phyloP scores from a whole-genome alignment of 345 rosid genomes.

The Rubroshorea leprosula region DNA sequence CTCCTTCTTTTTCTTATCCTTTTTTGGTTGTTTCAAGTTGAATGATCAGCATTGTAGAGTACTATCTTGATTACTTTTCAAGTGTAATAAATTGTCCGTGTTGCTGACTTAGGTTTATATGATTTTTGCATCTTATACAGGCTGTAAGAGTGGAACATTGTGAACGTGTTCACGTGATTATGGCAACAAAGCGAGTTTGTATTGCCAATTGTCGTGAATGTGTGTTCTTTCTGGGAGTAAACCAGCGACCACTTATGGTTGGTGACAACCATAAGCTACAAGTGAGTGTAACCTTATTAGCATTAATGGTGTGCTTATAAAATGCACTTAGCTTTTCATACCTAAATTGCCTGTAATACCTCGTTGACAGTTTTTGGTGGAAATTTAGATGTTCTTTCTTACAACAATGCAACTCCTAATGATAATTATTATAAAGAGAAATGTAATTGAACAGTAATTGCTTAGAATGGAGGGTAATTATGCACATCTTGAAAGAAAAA shows the following conservation, averaged over 20 bases:
- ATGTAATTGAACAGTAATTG: not conserved
- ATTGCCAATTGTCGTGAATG: conserved; percentile 98
- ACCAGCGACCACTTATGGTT: conserved; percentile 92
- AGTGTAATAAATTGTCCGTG: not conserved
- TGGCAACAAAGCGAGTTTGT: conserved; percentile 80
- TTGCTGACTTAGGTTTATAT: not conserved
- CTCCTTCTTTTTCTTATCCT: not conserved
- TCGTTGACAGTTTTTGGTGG: not conserved
- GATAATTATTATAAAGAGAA: not conserved
- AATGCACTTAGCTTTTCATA: not conserved
- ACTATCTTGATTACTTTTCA: not conserved
- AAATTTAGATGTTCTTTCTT: not conserved
- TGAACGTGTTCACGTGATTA: conserved; percentile 95
- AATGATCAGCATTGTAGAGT: not conserved
- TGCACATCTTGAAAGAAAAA: not conserved
- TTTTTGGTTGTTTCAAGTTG: not conserved
- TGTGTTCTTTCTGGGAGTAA: conserved; percentile 93
- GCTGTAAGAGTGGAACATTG: conserved; percentile 93
- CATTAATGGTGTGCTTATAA: not conserved
- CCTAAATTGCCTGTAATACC: not conserved
- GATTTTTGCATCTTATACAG: conserved; percentile 36
- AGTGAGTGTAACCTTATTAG: conserved; percentile 33
- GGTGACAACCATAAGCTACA: conserved; percentile 98
- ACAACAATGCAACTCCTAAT: not conserved
- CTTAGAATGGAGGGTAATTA: not conserved